Conservation (phyloP, 2,329 filamentous ascomycete genomes). For the Claviceps pusilla region DNA sequence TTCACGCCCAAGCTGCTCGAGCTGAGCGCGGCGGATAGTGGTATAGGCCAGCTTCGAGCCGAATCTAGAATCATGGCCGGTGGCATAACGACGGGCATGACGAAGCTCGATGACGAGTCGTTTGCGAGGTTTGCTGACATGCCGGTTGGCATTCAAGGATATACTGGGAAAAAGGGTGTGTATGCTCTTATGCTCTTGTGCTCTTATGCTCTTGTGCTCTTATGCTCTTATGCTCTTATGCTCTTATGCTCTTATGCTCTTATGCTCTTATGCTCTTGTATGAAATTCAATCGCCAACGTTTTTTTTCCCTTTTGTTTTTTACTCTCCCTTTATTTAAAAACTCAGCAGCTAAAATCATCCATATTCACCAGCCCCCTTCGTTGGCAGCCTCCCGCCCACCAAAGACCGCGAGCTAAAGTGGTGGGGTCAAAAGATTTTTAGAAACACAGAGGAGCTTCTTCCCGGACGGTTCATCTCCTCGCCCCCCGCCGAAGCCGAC, state of each 20-base stretch:
- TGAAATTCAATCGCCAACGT: too few relatives aligned
- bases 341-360: background rate
- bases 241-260: too few relatives aligned
- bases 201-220: too few relatives aligned
- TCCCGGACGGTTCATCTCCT: conserved; percentile 39
- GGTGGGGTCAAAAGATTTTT: conserved; percentile 48
- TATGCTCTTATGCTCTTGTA: too few relatives aligned
- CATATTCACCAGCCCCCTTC: conserved; percentile 31
- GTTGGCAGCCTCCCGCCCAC: conserved; percentile 44
- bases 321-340: too few relatives aligned
- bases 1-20: conserved; percentile 43
- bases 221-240: too few relatives aligned
- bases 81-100: conserved; percentile 44
- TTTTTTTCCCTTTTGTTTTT: too few relatives aligned
- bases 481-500: conserved; percentile 38
- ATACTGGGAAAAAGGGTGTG: conserved; percentile 19
- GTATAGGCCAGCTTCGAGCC: conserved; percentile 31
- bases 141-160: conserved; percentile 32
- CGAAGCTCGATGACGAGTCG: conserved; percentile 33
- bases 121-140: conserved; percentile 30
- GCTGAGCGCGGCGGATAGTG: conserved; percentile 32
- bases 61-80: conserved; percentile 41
- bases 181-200: too few relatives aligned
- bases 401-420: conserved; percentile 35
- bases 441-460: conserved; percentile 37